Evolutionary conservation across 2,329 filamentous ascomycete species (phyloP).

Genomic region (Thielaviopsis euricoi): DNA sequence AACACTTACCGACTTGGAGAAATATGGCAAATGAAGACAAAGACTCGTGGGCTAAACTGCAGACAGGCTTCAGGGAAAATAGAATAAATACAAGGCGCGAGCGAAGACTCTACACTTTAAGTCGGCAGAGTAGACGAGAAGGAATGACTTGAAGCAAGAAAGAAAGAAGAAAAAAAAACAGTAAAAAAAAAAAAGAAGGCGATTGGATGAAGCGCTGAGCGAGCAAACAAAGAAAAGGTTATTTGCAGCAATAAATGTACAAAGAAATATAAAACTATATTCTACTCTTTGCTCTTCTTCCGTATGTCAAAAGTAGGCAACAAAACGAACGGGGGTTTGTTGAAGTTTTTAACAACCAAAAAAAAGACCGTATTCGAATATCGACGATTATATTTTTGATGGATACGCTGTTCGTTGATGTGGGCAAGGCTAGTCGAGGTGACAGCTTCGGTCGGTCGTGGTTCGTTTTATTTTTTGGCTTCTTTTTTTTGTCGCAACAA

Average conservation of each 20-base stretch:
- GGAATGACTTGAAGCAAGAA: not conserved
- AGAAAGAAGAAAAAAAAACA: not conserved
- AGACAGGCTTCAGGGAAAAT: not conserved
- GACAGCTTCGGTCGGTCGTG: not conserved
- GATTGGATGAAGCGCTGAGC: not conserved
- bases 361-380: too few species aligned
- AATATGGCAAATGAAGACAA: not conserved
- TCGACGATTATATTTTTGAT: not conserved
- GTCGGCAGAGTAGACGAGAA: not conserved
- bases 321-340: too few species aligned
- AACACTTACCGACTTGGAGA: not conserved
- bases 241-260: too few species aligned
- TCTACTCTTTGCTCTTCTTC: too few species aligned
- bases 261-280: too few species aligned
- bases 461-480: not conserved
- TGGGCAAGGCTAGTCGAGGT: not conserved
- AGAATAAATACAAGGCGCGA: not conserved
- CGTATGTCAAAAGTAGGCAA: too few species aligned
- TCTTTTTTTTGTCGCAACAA: slow-evolving; percentile 1
- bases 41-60: not conserved
- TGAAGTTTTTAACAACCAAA: too few species aligned
- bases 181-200: not conserved
- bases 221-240: not conserved
- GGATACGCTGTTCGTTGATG: not conserved
- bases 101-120: not conserved